phyloP scores from a whole-genome alignment of 1,139 yeast species.

The Saccharomyces pastorianus region DNA sequence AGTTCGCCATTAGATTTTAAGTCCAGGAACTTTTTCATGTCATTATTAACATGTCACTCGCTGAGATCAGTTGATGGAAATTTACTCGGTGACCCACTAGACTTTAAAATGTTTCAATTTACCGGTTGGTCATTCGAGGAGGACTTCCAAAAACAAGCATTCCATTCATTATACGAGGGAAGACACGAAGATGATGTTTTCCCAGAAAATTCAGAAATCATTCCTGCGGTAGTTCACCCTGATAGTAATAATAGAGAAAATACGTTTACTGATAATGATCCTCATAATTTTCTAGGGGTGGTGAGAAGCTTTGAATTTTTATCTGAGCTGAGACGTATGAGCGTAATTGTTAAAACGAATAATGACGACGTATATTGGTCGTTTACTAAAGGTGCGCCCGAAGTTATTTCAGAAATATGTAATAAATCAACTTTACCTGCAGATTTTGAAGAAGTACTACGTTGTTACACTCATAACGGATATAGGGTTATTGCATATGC shows the following conservation, averaged over 20 bases:
- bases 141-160: conserved; percentile 38
- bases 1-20: conserved; percentile 24
- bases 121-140: conserved; percentile 71
- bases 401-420: conserved; percentile 80
- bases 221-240: conserved; percentile 46
- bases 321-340: conserved; percentile 82
- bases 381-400: conserved; percentile 95
- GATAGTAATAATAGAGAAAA: conserved; percentile 22
- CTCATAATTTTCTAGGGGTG: conserved; percentile 43
- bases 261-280: conserved; percentile 30
- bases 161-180: conserved; percentile 32
- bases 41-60: conserved; percentile 85
- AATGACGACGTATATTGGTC: conserved; percentile 37
- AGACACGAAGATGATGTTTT: conserved; percentile 33
- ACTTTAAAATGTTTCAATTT: conserved; percentile 85
- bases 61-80: conserved; percentile 70
- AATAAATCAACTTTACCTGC: conserved; percentile 59
- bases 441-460: conserved; percentile 64
- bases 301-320: conserved; percentile 76
- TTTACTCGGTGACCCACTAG: conserved; percentile 87
- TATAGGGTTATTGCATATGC: conserved; percentile 95
- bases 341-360: conserved; percentile 54
- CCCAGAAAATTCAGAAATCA: conserved; percentile 36
- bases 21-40: conserved; percentile 31
- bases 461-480: conserved; percentile 85